Base-by-base conservation (phyloP, 2,329 filamentous ascomycete species). In the Neofusicoccum laricinum region DNA sequence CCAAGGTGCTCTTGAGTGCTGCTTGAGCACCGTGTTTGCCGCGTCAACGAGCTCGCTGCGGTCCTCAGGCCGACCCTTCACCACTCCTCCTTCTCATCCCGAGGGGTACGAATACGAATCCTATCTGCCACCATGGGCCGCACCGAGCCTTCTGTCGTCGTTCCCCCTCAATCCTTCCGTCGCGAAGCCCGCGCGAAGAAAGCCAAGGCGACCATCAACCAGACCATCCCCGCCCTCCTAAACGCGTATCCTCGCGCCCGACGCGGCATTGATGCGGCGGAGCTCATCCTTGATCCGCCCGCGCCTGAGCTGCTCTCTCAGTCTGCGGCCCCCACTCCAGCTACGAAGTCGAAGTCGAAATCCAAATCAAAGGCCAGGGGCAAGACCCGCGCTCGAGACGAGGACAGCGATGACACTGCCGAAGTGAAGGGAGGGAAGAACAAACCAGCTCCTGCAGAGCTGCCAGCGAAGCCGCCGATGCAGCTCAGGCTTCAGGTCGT, bases 171-270 rank as follows among this genome's bases (percentile, higher is more conserved):
- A 15, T 67, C 74, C 1, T 65, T 75, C 34, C 70, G 76, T 55
- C 77, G 77, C 69, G 73, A 77, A 19, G 67, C 71, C 1, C 78
- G 83, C 14, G 80, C 82, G 1, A 87, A 87, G 68, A 78, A 80
- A 64, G 85, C 85, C 34, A 84, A 82, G 61, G 78, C 82, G 8
- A 87, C 86, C 2, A 73, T 88, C 65, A 87, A 88, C 72, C 84
- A 84, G 69, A 78, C 80, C n/a, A 82, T 89, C 11, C 87, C 87
- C 1, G 76, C 82, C 0, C 75, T 88, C 8, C 75, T 88, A 1
- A 74, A 79, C 0, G 79, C 82, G 2, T 83, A 85, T 67, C 76
- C 84, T 14, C 80, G 85, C 57, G 86, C 86, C 0, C 80, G 81
- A n/a, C 77, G 77, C 49, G 86, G 86, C 1, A 76, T 84, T 34